Percentiles rank a stretch among this genome's conserved stretches.
phyloP scores from a whole-genome alignment of 345 rosid species.

The Geranium rotundifolium region DNA sequence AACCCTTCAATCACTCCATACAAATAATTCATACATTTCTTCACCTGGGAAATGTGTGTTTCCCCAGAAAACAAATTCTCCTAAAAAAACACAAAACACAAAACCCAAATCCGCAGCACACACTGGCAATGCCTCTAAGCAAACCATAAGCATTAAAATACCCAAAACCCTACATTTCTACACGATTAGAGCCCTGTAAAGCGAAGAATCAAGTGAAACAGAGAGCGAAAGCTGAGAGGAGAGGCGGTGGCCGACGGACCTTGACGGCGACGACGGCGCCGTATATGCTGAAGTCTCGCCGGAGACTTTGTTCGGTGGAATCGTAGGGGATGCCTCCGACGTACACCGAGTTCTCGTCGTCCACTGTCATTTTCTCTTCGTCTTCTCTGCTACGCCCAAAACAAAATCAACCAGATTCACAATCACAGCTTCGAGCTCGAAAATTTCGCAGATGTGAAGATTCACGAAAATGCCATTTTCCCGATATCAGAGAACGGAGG shows the following conservation, averaged over 20 bases:
- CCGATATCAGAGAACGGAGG: too few species aligned
- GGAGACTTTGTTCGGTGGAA: conserved; percentile 54
- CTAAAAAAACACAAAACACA: neutral
- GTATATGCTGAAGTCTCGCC: conserved; percentile 47
- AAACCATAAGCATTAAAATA: too few species aligned
- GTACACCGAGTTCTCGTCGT: conserved; percentile 75
- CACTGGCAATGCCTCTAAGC: neutral
- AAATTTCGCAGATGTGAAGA: too few species aligned
- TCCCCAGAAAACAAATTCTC: neutral
- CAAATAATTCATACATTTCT: neutral
- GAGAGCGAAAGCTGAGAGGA: neutral
- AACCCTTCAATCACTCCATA: too few species aligned
- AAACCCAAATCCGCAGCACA: neutral
- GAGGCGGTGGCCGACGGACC: conserved; percentile 24
- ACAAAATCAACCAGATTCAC: neutral
- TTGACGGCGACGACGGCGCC: conserved; percentile 64
- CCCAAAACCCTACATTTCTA: neutral
- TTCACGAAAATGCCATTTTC: too few species aligned
- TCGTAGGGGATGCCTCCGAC: conserved; percentile 81
- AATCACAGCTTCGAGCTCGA: neutral
- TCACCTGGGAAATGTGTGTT: neutral
- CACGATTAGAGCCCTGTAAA: neutral
- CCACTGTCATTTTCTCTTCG: conserved; percentile 49
- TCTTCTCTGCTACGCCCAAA: neutral
- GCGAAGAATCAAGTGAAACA: neutral